Percentiles rank a stretch among this genome's conserved stretches.
Conservation (phyloP, 768 basidiomycete genomes). For the Baorangia bicolor region DNA sequence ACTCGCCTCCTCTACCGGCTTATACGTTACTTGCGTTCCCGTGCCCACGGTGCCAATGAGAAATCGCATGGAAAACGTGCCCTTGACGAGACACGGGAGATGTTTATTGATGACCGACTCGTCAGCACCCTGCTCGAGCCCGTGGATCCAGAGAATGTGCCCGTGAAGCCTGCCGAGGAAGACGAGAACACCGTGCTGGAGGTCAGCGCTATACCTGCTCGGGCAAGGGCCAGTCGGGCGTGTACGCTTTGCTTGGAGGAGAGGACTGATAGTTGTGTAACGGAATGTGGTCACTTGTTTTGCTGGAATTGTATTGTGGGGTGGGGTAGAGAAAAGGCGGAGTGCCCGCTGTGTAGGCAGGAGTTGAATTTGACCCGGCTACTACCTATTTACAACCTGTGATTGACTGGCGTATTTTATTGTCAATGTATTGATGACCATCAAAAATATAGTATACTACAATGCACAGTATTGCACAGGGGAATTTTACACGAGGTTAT, state of each 20-base stretch:
- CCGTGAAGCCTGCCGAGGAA: slow-evolving; percentile 61
- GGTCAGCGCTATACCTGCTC: slow-evolving; percentile 51
- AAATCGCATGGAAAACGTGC: slow-evolving; percentile 38
- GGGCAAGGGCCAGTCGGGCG: slow-evolving; percentile 55
- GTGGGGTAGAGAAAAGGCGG: slow-evolving; percentile 88
- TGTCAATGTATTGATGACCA: neutral
- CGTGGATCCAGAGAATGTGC: slow-evolving; percentile 51
- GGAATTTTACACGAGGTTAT: slow-evolving; percentile 17
- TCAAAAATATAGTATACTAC: slow-evolving; percentile 23
- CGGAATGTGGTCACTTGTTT: slow-evolving; percentile 88
- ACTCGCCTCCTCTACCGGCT: slow-evolving; percentile 66
- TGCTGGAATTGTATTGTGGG: slow-evolving; percentile 89
- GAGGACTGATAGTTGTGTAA: slow-evolving; percentile 75
- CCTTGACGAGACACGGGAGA: slow-evolving; percentile 34
- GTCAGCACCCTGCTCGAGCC: slow-evolving; percentile 55
- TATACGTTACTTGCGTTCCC: slow-evolving; percentile 42
- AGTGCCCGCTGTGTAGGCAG: slow-evolving; percentile 87
- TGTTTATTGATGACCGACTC: slow-evolving; percentile 58
- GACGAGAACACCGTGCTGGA: slow-evolving; percentile 69
- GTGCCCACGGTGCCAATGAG: slow-evolving; percentile 16
- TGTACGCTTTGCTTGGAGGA: slow-evolving; percentile 88
- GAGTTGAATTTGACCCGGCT: slow-evolving; percentile 64
- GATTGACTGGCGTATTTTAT: slow-evolving; percentile 20
- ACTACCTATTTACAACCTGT: slow-evolving; percentile 84
- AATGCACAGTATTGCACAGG: slow-evolving; percentile 1